Evolutionary conservation across 1,284 basidiomycete genomes (phyloP), one percentile per base, ranked within the genome.

Genomic region (Schizophyllum commune): DNA sequence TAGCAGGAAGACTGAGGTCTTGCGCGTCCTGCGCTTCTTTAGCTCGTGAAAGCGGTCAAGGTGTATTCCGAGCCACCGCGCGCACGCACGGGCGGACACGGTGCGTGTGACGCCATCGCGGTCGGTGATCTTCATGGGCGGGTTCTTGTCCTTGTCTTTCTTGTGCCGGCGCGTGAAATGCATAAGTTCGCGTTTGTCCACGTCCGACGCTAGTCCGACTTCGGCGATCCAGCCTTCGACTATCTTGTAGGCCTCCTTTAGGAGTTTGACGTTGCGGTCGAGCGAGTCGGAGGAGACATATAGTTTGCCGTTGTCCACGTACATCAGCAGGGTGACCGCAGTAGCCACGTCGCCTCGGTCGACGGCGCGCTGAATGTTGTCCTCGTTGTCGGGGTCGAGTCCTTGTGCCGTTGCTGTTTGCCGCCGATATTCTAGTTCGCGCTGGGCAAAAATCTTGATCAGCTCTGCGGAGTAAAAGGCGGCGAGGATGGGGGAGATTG

Each of bases 51-150:
- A n/a, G n/a, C n/a, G n/a, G n/a, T 63, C 62, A 8, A 63, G 52
- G 19, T 52, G 68, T 47, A 69, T 68, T 8, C 75, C 73, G 0
- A 78, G 70, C 69, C 74, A 77, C 7, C 65, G 53, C 17, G 70
- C 60, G 5, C 65, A 60, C 6, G 64, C 32, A 17, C 58, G 52
- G 11, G 62, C 55, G 5, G 58, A 57, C 0, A 69, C 54, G 9
- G 62, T 64, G 15, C 59, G 19, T 8, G 56, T 58, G 20, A 51
- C 39, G 11, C 56, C 61, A 32, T 65, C 64, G 1, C 19, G 22
- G 59, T 67, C 64, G 0, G 27, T 13, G 19, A 65, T 52, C 7
- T 19, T n/a, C 15, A 68, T 64, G 1, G 57, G 21, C 0, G 63
- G n/a, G n/a, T n/a, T n/a, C 11, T 51, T 51, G 47, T 51, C 47